Percentiles rank a stretch among this genome's conserved stretches.
Conservation (phyloP, 148 eudicot species). For the Dianthus caryophyllus region DNA sequence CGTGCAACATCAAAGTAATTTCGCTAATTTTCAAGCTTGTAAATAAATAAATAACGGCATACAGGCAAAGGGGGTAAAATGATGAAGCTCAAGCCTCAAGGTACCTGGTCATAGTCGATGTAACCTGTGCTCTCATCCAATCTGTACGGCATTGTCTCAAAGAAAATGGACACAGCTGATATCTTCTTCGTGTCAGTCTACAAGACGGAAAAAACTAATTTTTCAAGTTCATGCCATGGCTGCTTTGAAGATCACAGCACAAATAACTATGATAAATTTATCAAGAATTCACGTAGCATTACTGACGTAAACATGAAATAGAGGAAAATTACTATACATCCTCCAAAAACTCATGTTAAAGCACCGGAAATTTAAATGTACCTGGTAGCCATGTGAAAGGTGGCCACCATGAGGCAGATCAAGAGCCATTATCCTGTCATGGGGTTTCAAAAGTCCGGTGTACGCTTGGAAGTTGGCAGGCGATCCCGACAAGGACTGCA, state of each 20-base stretch:
- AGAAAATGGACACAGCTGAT: slow-evolving; percentile 90
- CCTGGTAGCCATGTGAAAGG: slow-evolving; percentile 99
- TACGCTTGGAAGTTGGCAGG: slow-evolving; percentile 98
- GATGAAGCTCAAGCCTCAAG: not conserved
- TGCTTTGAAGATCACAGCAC: not conserved
- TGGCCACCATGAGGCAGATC: slow-evolving; percentile 99
- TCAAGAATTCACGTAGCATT: not conserved
- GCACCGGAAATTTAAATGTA: slow-evolving; percentile 15
- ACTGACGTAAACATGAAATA: not conserved
- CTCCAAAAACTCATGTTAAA: not conserved
- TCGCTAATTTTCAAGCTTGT: not conserved
- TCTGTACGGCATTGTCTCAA: slow-evolving; percentile 99
- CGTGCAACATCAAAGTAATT: not conserved
- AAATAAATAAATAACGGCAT: not conserved
- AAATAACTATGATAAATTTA: not conserved
- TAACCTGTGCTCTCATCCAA: slow-evolving; percentile 90
- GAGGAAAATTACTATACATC: not conserved
- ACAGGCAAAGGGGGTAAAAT: slow-evolving; percentile 1
- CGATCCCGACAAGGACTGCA: slow-evolving; percentile 96
- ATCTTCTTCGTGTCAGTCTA: slow-evolving; percentile 99
- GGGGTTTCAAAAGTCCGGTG: slow-evolving; percentile 92
- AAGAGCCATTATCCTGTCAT: slow-evolving; percentile 99
- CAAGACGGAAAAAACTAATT: slow-evolving; percentile 14
- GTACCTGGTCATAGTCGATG: slow-evolving; percentile 96
- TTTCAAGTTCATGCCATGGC: not conserved